These are phyloP conservation scores for Colletotrichum somersetense DNA, from an alignment of 2,329 filamentous ascomycete genomes.

Conservation along the genomic window DNA sequence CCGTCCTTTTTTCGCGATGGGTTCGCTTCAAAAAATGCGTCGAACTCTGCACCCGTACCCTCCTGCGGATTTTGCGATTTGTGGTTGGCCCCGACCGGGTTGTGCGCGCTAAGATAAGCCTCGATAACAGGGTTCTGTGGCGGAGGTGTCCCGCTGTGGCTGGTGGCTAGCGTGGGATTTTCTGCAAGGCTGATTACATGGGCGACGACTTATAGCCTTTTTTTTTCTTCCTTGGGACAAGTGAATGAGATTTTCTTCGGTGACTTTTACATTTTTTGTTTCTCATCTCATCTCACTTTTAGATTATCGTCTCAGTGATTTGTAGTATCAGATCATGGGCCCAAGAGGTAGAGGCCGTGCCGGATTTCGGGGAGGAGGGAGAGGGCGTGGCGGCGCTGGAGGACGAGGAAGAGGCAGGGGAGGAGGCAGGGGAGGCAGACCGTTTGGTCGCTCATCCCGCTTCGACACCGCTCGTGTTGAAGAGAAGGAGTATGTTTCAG, in stretches of 20 bases:
- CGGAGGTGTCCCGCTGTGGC: conserved; percentile 43
- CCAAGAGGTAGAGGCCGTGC: conserved; percentile 46
- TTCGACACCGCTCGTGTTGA: conserved; percentile 57
- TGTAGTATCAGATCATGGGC: conserved; percentile 37
- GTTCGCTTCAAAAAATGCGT: conserved; percentile 28
- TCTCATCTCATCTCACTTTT: not conserved
- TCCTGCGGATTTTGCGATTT: conserved; percentile 56
- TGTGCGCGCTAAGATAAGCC: conserved; percentile 68
- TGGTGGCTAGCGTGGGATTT: conserved; percentile 42
- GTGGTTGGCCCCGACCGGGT: conserved; percentile 58
- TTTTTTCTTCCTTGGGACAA: conserved; percentile 13
- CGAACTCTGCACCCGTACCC: conserved; percentile 42
- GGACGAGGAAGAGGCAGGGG: conserved; percentile 54
- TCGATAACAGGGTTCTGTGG: conserved; percentile 44
- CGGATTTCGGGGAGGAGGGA: conserved; percentile 46
- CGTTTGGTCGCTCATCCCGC: conserved; percentile 53
- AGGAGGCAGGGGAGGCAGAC: conserved; percentile 48
- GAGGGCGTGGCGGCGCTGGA: conserved; percentile 51
- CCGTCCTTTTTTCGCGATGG: conserved; percentile 31
- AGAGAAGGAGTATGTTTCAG: conserved; percentile 53
- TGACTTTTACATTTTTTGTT: not conserved
- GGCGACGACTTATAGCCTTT: conserved; percentile 42
- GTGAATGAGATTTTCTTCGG: conserved; percentile 16
- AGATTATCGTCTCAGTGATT: not conserved
- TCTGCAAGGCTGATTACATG: conserved; percentile 41